Conservation (phyloP, 768 basidiomycete species). For the Pisolithus orientalis region DNA sequence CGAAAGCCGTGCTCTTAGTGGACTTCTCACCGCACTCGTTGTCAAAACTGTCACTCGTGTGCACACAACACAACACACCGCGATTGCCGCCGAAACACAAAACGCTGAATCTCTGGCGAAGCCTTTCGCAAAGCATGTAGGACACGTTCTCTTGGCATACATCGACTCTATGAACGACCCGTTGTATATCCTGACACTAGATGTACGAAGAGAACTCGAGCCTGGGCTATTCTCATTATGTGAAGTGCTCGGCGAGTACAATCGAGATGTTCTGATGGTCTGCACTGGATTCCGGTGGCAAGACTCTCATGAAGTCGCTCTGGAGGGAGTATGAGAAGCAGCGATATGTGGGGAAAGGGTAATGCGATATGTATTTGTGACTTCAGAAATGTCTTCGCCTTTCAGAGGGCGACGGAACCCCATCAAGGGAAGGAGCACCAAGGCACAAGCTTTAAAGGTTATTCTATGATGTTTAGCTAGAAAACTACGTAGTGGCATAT, state of each 20-base stretch:
- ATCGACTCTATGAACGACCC: constrained; percentile 75
- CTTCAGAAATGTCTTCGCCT: too few species aligned
- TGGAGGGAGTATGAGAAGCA: constrained; percentile 86
- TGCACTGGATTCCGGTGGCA: constrained; percentile 63
- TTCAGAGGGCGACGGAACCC: too few species aligned
- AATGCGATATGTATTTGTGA: background rate
- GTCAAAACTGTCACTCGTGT: constrained; percentile 60
- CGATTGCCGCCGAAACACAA: constrained; percentile 31
- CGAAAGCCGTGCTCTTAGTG: constrained; percentile 61
- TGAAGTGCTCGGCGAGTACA: constrained; percentile 73
- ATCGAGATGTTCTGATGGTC: constrained; percentile 79
- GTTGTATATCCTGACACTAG: constrained; percentile 50
- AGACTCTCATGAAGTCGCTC: constrained; percentile 63
- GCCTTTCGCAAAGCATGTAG: constrained; percentile 83
- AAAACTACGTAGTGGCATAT: too few species aligned
- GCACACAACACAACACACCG: constrained; percentile 22
- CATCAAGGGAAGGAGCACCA: too few species aligned
- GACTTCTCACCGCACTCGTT: constrained; percentile 63
- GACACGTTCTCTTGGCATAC: constrained; percentile 73
- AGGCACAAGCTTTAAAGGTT: too few species aligned
- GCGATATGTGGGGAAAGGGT: constrained; percentile 75
- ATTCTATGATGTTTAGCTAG: too few species aligned
- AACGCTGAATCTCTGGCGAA: constrained; percentile 73
- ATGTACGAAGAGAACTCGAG: constrained; percentile 62
- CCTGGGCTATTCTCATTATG: constrained; percentile 81